Evolutionary conservation across 2,329 filamentous ascomycete species (phyloP).

Genomic region (Sclerotiophoma versabilis): DNA sequence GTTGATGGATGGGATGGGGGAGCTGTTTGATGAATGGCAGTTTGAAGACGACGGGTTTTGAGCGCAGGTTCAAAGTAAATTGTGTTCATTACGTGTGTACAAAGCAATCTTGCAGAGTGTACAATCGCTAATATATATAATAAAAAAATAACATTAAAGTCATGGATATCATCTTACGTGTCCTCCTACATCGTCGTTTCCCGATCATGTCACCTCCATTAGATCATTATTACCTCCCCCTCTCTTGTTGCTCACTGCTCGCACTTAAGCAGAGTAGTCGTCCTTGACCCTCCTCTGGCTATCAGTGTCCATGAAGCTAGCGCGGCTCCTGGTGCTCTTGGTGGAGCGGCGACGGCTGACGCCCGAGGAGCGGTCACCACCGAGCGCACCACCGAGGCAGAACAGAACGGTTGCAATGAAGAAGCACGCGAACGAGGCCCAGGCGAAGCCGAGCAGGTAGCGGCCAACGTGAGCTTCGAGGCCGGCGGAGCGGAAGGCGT

Average conservation of each 20-base stretch:
- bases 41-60: neutral
- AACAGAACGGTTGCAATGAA: slow-evolving; percentile 73
- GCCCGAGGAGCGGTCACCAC: slow-evolving; percentile 51
- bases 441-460: slow-evolving; percentile 79
- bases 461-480: slow-evolving; percentile 67
- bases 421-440: slow-evolving; percentile 72
- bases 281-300: slow-evolving; percentile 71
- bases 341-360: slow-evolving; percentile 58
- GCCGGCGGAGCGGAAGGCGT: slow-evolving; percentile 66
- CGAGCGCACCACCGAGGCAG: slow-evolving; percentile 65
- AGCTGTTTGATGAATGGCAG: slow-evolving; percentile 23
- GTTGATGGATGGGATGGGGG: neutral
- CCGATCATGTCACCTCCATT: neutral
- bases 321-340: slow-evolving; percentile 51
- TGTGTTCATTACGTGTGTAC: slow-evolving; percentile 2
- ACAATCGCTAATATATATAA: slow-evolving; percentile 6
- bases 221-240: neutral
- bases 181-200: neutral
- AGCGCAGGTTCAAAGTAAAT: no score
- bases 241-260: neutral
- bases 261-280: slow-evolving; percentile 64
- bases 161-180: slow-evolving; percentile 30
- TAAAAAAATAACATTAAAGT: slow-evolving; percentile 20
- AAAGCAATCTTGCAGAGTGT: neutral
- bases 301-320: slow-evolving; percentile 63